phyloP scores from a whole-genome alignment of 441 rosid genomes.

The Jatropha multifida region DNA sequence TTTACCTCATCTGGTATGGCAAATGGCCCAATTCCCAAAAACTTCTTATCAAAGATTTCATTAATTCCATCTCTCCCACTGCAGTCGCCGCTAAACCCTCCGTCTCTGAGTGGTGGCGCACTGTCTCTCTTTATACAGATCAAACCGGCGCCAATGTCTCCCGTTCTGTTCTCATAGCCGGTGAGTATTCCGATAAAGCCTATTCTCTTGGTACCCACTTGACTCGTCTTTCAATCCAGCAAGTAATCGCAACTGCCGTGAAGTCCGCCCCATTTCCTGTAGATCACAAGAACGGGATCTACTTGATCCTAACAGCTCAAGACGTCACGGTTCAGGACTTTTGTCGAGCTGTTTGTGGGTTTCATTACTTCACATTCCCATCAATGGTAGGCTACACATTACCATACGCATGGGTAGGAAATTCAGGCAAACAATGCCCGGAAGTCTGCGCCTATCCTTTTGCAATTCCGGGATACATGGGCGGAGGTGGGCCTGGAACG shows the following conservation, averaged over 20 bases:
- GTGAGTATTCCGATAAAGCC: conserved; percentile 53
- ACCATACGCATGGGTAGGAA: conserved; percentile 95
- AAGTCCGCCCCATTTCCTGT: conserved; percentile 68
- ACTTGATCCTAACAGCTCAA: conserved; percentile 61
- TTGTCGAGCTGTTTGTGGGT: conserved; percentile 85
- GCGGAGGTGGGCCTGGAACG: conserved; percentile 54
- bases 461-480: conserved; percentile 86
- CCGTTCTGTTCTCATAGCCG: conserved; percentile 54
- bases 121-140: conserved; percentile 74
- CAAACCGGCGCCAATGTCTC: conserved; percentile 91
- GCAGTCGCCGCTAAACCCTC: conserved; percentile 38
- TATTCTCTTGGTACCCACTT: conserved; percentile 60
- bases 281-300: conserved; percentile 85
- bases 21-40: conserved; percentile 57
- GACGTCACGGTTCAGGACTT: conserved; percentile 82
- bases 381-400: conserved; percentile 88
- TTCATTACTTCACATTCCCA: conserved; percentile 91
- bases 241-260: conserved; percentile 66
- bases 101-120: conserved; percentile 84
- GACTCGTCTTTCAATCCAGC: conserved; percentile 79
- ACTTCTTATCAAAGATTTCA: conserved; percentile 65
- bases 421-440: conserved; percentile 77
- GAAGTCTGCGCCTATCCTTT: conserved; percentile 91
- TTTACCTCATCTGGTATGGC: conserved; percentile 90
- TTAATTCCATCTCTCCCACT: conserved; percentile 63